phyloP scores from a whole-genome alignment of 495 filamentous ascomycete genomes.

The Copromyces sp. region DNA sequence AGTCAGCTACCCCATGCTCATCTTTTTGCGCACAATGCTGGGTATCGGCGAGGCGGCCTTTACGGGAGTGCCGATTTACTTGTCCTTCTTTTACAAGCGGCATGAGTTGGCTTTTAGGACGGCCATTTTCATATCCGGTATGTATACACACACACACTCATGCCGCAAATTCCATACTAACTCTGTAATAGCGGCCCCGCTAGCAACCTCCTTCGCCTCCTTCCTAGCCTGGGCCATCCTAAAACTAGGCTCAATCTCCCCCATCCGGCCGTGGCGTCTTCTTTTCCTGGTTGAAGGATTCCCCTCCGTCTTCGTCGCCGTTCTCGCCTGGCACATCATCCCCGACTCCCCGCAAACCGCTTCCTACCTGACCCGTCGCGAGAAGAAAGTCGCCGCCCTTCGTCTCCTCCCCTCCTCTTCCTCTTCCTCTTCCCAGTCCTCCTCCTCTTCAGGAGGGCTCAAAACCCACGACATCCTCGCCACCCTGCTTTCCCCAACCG shows the following conservation, averaged over 20 bases:
- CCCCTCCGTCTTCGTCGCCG: constrained; percentile 58
- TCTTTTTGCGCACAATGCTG: constrained; percentile 55
- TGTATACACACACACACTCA: constrained; percentile 27
- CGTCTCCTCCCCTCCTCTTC: constrained; percentile 36
- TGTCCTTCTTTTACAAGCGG: constrained; percentile 80
- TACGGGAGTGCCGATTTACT: constrained; percentile 66
- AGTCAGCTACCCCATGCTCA: constrained; percentile 60
- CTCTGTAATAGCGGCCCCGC: constrained; percentile 48
- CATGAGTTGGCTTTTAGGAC: constrained; percentile 72
- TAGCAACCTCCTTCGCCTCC: constrained; percentile 76
- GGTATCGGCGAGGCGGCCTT: constrained; percentile 70
- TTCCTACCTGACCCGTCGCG: constrained; percentile 57
- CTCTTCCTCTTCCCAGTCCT: constrained; percentile 24
- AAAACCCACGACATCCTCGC: constrained; percentile 26
- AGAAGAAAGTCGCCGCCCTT: constrained; percentile 63
- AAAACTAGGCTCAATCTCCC: constrained; percentile 42
- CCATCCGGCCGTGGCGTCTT: constrained; percentile 71
- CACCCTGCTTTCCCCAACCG: constrained; percentile 49
- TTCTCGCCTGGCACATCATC: constrained; percentile 59
- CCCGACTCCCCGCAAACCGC: constrained; percentile 64
- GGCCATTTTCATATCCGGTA: constrained; percentile 64
- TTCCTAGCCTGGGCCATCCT: constrained; percentile 77
- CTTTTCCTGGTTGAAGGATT: constrained; percentile 83
- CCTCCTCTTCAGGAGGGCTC: constrained; percentile 36
- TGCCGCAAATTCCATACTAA: constrained; percentile 37